These are phyloP conservation scores for Botrytis aclada DNA, from an alignment of 2,329 filamentous ascomycete genomes.

Conservation along the genomic window DNA sequence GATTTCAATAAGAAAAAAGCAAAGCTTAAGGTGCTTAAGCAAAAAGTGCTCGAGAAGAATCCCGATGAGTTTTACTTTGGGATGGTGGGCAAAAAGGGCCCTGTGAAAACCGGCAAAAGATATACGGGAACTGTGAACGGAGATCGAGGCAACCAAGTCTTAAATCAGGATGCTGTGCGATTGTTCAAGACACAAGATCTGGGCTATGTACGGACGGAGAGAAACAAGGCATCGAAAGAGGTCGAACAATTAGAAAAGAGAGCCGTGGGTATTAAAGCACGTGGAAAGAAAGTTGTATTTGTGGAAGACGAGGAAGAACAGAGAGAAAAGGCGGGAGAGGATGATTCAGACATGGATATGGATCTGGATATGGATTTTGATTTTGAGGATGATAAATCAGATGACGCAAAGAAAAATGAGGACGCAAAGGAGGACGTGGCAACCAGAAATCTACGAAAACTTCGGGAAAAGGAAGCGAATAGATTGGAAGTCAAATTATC, in stretches of 20 bases:
- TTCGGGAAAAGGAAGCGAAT: constrained; percentile 46
- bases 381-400: constrained; percentile 22
- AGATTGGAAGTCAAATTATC: constrained; percentile 51
- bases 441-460: constrained; percentile 39
- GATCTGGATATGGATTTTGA: constrained; percentile 34
- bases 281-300: constrained; percentile 40
- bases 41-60: constrained; percentile 63
- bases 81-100: constrained; percentile 62
- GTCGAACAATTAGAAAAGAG: constrained; percentile 54
- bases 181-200: constrained; percentile 68
- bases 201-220: constrained; percentile 61
- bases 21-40: constrained; percentile 55
- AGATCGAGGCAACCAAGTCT: constrained; percentile 53
- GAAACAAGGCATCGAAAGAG: constrained; percentile 58
- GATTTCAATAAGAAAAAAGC: constrained; percentile 66
- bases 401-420: constrained; percentile 23
- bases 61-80: constrained; percentile 73
- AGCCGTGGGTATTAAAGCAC: constrained; percentile 42
- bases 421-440: constrained; percentile 28
- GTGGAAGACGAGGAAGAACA: constrained; percentile 35
- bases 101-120: constrained; percentile 49
- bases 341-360: constrained; percentile 34
- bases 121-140: constrained; percentile 56
- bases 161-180: constrained; percentile 57
- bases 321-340: constrained; percentile 24